Base-by-base conservation (phyloP, 768 basidiomycete genomes). In the Pleurotus tuoliensis region DNA sequence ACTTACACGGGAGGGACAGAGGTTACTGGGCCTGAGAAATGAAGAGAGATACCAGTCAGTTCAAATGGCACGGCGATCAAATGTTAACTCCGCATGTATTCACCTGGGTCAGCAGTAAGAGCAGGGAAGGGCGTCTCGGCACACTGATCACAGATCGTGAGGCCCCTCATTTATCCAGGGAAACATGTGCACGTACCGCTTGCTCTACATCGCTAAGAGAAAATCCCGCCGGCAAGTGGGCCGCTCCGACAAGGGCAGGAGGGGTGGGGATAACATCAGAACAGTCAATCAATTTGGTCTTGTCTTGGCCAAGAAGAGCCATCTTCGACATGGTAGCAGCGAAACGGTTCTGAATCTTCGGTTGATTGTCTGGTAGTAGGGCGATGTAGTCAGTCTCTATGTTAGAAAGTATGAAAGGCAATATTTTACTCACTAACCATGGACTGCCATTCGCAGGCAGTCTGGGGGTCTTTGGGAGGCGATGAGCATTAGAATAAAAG, bases 371-470 rank as follows among this genome's bases (percentile, higher is more conserved):
- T 70, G 25, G 30, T 15, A 40, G 27, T 16, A 34, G 55, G 13
- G 58, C 8, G 49, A 25, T 34, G 9, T 34, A 34, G 9, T 34
- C 30, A 34, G 30, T 9, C 9, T 3, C 30, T 1, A 20, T 7
- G n/a, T 25, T 15, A 40, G 16, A 34, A 48, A 25, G 22, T 16
- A 25, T 11, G 12, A 46, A 24, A 20, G 7, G 46, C 16, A 9
- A 4, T 16, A 47, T 18, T 20, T 20, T 46, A 62, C 70, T 61
- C 39, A 74, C 71, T 69, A 27, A 72, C 74, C 58, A 75, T 71
- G 1, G 69, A 67, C 64, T 81, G 80, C 79, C 79, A 81, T 43
- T 62, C 61, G 67, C 80, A 81, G 12, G 76, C 71, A 18, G 80
- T 82, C 43, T 75, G 66, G 3, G 71, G 58, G 64, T 80, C 76